Base-by-base conservation (phyloP, 108 stramenopile genomes). In the Pseudonitzschia multiseries region DNA sequence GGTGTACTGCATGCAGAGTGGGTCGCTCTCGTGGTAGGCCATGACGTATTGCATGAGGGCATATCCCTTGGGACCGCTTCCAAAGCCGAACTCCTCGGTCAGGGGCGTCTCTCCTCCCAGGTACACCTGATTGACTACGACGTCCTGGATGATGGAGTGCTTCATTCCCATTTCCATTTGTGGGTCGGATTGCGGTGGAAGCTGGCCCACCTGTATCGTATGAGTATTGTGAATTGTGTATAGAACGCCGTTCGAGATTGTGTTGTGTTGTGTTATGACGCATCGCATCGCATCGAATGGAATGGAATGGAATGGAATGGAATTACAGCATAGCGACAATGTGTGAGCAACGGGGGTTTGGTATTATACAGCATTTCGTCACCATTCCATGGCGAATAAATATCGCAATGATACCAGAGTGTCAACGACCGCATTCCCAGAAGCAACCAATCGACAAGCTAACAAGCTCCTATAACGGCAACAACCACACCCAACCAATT, bases 1-100 rank as follows among this genome's bases (percentile, higher is more conserved):
- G 24, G 91, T 86, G 73, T 96, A 96, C 75, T 96, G 89, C 61
- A 79, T 69, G 13, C 93, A 85, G 56, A 96, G 69, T 9, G 95
- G 95, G 83, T 96, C 95, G 33, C 72, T 81, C 81, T 96, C 92
- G 72, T 92, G 88, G 41, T 93, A 91, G 15, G 89, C 87, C 86
- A 96, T 86, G 62, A 83, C 81, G 68, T 85, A 81, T 79, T 96
- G 95, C 86, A 96, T 81, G 15, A 67, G 65, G 5, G 93, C 91
- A 68, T 96, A 96, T 12, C 91, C 95, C 54, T 88, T 72, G 26
- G 84, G 81, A 26, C 89, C 90, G 12, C 69, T 57, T 2, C 84
- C 91, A 79, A 92, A 95, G 29, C 94, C 95, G 46, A 75, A 74
- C 70, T 89, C 89, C 68, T 88, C 71, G 24, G 89, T 83, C 8